These are phyloP conservation scores for Trichocladium antarcticum DNA, from an alignment of 495 filamentous ascomycete species.

Conservation along the genomic window DNA sequence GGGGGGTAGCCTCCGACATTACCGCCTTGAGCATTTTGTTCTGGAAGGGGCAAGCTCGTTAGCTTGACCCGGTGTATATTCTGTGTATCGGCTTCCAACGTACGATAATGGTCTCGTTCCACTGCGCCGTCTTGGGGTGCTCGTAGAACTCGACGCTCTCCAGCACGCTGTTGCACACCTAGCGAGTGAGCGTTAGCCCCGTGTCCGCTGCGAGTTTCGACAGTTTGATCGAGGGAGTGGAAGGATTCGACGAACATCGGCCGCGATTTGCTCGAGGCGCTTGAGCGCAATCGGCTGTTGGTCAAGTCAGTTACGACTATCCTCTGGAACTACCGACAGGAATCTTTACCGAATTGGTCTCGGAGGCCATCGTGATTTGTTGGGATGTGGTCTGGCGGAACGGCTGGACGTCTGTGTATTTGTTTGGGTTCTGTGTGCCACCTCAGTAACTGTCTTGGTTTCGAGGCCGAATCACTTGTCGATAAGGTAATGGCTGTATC, in stretches of 20 bases:
- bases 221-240: neutral
- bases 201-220: neutral
- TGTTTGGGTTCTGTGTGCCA: neutral
- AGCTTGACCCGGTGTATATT: neutral
- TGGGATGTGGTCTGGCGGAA: neutral
- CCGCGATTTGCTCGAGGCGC: constrained; percentile 72
- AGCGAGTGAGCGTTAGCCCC: constrained; percentile 18
- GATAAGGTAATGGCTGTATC: neutral
- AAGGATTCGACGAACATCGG: constrained; percentile 49
- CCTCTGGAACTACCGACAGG: neutral
- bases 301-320: constrained; percentile 1
- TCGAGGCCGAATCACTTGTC: too few species aligned
- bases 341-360: constrained; percentile 22
- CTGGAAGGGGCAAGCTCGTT: constrained; percentile 32
- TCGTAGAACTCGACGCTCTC: constrained; percentile 63
- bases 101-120: constrained; percentile 92
- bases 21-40: constrained; percentile 76
- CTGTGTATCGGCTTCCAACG: constrained; percentile 15
- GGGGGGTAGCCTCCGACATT: constrained; percentile 66
- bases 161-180: constrained; percentile 79
- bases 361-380: constrained; percentile 20
- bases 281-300: constrained; percentile 60
- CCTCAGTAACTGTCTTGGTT: too few species aligned
- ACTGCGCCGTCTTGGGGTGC: constrained; percentile 62
- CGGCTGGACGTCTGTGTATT: neutral